Evolutionary conservation across 805 yeast genomes (phyloP).

Genomic region (Spathaspora boniae): DNA sequence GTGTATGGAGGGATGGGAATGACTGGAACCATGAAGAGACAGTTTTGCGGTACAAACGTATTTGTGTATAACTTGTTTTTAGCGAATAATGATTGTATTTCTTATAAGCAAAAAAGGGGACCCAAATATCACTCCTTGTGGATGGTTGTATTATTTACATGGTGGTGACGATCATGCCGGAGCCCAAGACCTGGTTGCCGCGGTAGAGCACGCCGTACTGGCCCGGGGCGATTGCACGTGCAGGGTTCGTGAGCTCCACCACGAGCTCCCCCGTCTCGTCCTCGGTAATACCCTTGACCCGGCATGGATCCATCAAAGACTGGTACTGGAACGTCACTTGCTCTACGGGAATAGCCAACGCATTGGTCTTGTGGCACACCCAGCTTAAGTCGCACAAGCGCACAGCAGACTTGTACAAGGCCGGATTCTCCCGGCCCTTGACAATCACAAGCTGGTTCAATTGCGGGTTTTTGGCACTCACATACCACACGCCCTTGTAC

Average conservation of each 20-base stretch:
- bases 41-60: background rate
- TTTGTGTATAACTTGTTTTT: background rate
- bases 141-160: background rate
- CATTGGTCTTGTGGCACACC: slow-evolving; percentile 24
- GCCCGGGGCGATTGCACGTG: slow-evolving; percentile 85
- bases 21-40: background rate
- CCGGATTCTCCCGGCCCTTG: slow-evolving; percentile 58
- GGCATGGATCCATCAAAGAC: slow-evolving; percentile 63
- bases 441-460: slow-evolving; percentile 79
- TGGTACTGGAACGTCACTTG: slow-evolving; percentile 52
- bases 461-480: slow-evolving; percentile 61
- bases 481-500: slow-evolving; percentile 81
- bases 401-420: slow-evolving; percentile 44
- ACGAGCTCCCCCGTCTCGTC: slow-evolving; percentile 9
- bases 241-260: slow-evolving; percentile 41
- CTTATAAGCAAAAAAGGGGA: background rate
- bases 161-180: slow-evolving; percentile 23
- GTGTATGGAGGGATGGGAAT: background rate
- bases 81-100: background rate
- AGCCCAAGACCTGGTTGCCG: slow-evolving; percentile 64
- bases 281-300: slow-evolving; percentile 21
- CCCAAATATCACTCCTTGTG: background rate
- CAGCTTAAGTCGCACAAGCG: slow-evolving; percentile 47
- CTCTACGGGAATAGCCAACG: slow-evolving; percentile 8
- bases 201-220: slow-evolving; percentile 77